Percentiles rank a stretch among this genome's conserved stretches.
phyloP scores from a whole-genome alignment of 192 early-diverging fungal species.

The Diversispora eburnea region DNA sequence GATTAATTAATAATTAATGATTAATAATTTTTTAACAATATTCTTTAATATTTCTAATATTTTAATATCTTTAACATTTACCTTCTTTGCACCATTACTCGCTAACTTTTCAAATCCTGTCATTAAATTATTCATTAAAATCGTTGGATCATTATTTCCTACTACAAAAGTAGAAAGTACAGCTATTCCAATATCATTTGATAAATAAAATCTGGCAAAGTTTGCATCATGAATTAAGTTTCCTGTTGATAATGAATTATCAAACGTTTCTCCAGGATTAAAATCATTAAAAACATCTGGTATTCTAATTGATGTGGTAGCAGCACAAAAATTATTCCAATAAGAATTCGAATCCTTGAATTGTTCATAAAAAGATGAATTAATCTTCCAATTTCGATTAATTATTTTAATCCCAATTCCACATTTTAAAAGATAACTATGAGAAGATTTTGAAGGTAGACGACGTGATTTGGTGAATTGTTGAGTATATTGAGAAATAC shows the following conservation, averaged over 20 bases:
- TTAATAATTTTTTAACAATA: neutral
- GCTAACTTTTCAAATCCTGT: neutral
- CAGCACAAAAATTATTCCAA: neutral
- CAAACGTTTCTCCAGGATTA: neutral
- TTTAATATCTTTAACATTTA: neutral
- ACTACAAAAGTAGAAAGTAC: neutral
- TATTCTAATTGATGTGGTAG: neutral
- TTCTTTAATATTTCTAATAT: neutral
- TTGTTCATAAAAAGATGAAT: neutral
- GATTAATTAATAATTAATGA: too few relatives aligned
- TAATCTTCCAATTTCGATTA: neutral
- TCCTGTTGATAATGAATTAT: neutral
- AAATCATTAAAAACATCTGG: neutral
- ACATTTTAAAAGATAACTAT: neutral
- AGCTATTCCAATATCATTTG: neutral
- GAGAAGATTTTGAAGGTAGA: neutral
- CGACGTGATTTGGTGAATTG: neutral
- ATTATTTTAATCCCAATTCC: neutral
- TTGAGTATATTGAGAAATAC: neutral
- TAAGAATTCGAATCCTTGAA: neutral
- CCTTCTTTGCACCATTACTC: neutral
- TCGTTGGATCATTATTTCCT: neutral
- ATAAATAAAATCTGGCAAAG: neutral
- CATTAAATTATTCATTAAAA: neutral
- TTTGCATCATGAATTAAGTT: neutral